Evolutionary conservation across 2,329 filamentous ascomycete genomes (phyloP).

Genomic region (Malbranchea zuffiana): DNA sequence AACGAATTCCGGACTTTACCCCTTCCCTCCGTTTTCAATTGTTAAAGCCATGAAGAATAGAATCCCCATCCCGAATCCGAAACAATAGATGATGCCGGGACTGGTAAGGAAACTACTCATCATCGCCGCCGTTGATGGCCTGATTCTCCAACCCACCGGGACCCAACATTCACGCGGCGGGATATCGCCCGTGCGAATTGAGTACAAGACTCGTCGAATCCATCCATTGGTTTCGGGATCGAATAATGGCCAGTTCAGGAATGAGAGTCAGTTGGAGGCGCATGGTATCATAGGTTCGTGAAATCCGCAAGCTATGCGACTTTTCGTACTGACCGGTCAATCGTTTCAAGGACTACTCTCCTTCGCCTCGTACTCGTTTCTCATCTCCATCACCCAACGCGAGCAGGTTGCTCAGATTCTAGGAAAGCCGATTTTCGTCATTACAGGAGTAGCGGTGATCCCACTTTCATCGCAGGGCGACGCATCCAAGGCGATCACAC

Average conservation of each 20-base stretch:
- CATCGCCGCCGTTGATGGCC: conserved; percentile 68
- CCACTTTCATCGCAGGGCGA: conserved; percentile 68
- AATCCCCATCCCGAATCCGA: no score
- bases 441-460: conserved; percentile 84
- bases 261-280: conserved; percentile 35
- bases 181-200: conserved; percentile 48
- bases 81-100: conserved; percentile 53
- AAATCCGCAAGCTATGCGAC: no score
- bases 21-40: no score
- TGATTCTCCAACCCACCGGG: conserved; percentile 64
- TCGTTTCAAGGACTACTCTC: conserved; percentile 64
- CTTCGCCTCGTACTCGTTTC: conserved; percentile 68
- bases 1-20: no score
- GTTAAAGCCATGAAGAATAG: no score
- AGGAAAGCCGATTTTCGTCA: conserved; percentile 70
- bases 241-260: conserved; percentile 20
- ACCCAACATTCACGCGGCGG: conserved; percentile 43
- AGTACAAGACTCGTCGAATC: conserved; percentile 52
- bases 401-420: conserved; percentile 81
- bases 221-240: conserved; percentile 33
- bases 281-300: conserved; percentile 49
- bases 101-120: conserved; percentile 71
- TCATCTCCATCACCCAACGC: conserved; percentile 75
- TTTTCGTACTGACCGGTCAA: neutral
- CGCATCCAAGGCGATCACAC: conserved; percentile 58